These are phyloP conservation scores for Hypoxylon perforatum DNA, from an alignment of 495 filamentous ascomycete genomes.

Conservation along the genomic window DNA sequence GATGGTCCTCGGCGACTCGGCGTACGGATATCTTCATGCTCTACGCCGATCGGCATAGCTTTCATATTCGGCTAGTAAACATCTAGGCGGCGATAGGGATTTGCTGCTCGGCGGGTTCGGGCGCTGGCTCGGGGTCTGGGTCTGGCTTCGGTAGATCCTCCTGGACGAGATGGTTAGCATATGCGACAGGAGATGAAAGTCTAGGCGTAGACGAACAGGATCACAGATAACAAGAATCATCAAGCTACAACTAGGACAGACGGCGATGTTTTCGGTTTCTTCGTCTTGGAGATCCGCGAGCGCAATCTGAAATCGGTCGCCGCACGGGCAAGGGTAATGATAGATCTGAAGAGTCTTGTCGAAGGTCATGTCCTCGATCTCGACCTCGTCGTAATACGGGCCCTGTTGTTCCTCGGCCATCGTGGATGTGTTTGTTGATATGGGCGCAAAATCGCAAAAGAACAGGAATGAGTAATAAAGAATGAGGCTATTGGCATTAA, in stretches of 20 bases:
- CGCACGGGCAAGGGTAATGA: slow-evolving; percentile 96
- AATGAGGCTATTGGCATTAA: slow-evolving; percentile 3
- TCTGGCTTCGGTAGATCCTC: slow-evolving; percentile 51
- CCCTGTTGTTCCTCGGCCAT: slow-evolving; percentile 75
- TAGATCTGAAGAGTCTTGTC: slow-evolving; percentile 86
- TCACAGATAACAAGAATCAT: slow-evolving; percentile 98
- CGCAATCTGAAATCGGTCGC: slow-evolving; percentile 94
- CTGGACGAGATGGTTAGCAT: slow-evolving; percentile 41
- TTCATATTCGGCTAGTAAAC: neutral
- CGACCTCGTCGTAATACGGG: slow-evolving; percentile 96
- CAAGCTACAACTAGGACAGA: slow-evolving; percentile 95
- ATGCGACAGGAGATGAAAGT: neutral
- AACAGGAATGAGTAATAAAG: neutral
- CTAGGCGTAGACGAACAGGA: slow-evolving; percentile 62
- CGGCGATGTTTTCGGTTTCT: slow-evolving; percentile 88
- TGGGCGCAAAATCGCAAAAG: neutral
- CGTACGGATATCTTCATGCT: slow-evolving; percentile 14
- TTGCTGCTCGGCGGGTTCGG: slow-evolving; percentile 36
- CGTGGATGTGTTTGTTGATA: slow-evolving; percentile 29
- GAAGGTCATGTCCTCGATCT: slow-evolving; percentile 99
- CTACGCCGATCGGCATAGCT: neutral
- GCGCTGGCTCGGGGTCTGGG: slow-evolving; percentile 35
- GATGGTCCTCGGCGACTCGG: slow-evolving; percentile 10
- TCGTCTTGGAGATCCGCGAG: slow-evolving; percentile 83
- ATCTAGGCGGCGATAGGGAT: slow-evolving; percentile 45